Conservation (phyloP, 345 rosid species). For the Citrus glauca region DNA sequence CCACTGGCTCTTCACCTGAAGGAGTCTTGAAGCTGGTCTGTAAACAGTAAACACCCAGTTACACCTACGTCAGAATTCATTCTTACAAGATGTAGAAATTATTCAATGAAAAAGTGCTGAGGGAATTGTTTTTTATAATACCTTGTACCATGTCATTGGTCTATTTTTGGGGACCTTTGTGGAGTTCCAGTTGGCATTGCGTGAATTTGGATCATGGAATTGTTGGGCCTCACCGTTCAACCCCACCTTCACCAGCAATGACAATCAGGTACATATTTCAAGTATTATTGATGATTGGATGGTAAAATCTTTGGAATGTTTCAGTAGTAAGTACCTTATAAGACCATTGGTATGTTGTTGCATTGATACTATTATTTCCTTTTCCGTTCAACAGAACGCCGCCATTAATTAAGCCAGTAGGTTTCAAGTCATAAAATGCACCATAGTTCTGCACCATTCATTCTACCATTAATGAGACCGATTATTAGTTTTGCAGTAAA, state of each 20-base stretch:
- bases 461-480: background rate
- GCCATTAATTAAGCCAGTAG: slow-evolving; percentile 28
- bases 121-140: background rate
- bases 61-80: no score
- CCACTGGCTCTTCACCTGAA: slow-evolving; percentile 33
- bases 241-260: slow-evolving; percentile 14
- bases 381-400: slow-evolving; percentile 24
- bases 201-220: slow-evolving; percentile 7
- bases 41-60: background rate
- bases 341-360: slow-evolving; percentile 18
- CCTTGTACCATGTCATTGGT: slow-evolving; percentile 48
- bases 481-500: background rate
- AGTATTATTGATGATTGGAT: background rate
- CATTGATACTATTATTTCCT: background rate
- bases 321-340: slow-evolving; percentile 9
- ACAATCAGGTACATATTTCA: background rate
- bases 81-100: no score
- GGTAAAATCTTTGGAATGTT: background rate
- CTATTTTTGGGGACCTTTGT: slow-evolving; percentile 7
- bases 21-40: slow-evolving; percentile 42
- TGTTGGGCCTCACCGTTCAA: slow-evolving; percentile 23
- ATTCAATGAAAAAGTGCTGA: no score
- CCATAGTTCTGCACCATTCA: slow-evolving; percentile 38
- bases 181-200: slow-evolving; percentile 10
- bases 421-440: slow-evolving; percentile 14